Evolutionary conservation across 2,329 filamentous ascomycete genomes (phyloP), one percentile per base, ranked within the genome.

Genomic region (Emergomyces pasteurianus): DNA sequence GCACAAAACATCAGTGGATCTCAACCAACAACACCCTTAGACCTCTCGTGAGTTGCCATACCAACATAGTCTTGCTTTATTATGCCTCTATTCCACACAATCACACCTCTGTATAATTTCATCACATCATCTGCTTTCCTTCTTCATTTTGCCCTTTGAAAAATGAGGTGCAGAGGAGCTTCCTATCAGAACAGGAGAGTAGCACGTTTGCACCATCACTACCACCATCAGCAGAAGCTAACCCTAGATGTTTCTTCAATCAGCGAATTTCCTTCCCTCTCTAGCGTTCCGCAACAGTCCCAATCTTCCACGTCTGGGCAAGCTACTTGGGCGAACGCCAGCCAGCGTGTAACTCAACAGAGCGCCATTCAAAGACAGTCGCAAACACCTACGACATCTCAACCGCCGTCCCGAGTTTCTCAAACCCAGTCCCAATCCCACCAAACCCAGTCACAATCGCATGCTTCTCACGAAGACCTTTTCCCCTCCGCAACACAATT

Each of bases 261-360:
- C 63, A 86, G 83, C 68, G 83, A 86, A 69, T 86, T 86, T 61
- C 83, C 83, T 54, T 83, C 81, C 12, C 73, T 86, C 66, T 84
- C 82, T 52, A 80, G 81, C 61, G 78, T 49, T 38, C 77, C 82
- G 38, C 81, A 83, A 68, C 76, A 80, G 65, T 78, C 81, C 60
- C 80, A 79, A 60, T 69, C 74, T 47, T 73, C 81, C 65, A 81
- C 78, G 61, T 79, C 78, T 56, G 74, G 78, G 54, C 77, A 81
- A 73, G 73, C 81, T 66, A 77, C 82, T 68, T 81, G 81, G 81
- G 81, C 80, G 64, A 84, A 83, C 67, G 79, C 80, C 26, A 81
- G 78, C 61, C 78, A 83, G 67, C 80, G 80, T 66, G 75, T 75
- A 54, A 73, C 78, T 57, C 80, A 81, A 63, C 80, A 81, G 63